Evolutionary conservation across 202 grass and related monocot species (phyloP).

Genomic region (Digitaria exilis): DNA sequence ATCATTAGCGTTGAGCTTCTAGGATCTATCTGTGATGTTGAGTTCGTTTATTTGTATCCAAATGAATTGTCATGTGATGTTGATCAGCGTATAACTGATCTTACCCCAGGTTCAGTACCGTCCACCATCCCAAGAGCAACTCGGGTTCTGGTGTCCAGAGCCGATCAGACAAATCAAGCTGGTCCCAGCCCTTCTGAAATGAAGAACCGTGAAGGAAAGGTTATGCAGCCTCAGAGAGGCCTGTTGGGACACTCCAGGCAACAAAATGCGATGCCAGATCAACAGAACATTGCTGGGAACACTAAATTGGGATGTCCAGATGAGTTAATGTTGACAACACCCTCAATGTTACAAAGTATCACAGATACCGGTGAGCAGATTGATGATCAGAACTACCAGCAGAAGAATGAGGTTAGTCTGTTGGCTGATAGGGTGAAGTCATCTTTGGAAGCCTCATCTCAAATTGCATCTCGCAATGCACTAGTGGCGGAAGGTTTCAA

Average conservation of each 20-base stretch:
- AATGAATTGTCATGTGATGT: slow-evolving; percentile 5
- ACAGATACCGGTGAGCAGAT: slow-evolving; percentile 35
- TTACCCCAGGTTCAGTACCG: slow-evolving; percentile 51
- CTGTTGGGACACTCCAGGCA: slow-evolving; percentile 36
- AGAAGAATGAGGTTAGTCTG: slow-evolving; percentile 42
- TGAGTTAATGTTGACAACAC: slow-evolving; percentile 40
- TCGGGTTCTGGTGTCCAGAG: slow-evolving; percentile 65
- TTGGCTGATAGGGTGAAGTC: slow-evolving; percentile 47
- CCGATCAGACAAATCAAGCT: slow-evolving; percentile 38
- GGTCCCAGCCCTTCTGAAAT: slow-evolving; percentile 43
- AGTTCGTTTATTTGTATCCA: background rate
- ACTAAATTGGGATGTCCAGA: slow-evolving; percentile 39
- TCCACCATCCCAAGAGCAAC: slow-evolving; percentile 59
- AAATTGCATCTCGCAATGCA: slow-evolving; percentile 41
- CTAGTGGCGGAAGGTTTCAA: slow-evolving; percentile 40
- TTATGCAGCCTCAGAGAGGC: slow-evolving; percentile 36
- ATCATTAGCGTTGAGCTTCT: background rate
- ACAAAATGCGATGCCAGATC: slow-evolving; percentile 32
- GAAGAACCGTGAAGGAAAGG: slow-evolving; percentile 27
- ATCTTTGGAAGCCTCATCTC: slow-evolving; percentile 47
- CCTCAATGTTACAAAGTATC: slow-evolving; percentile 39
- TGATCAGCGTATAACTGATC: slow-evolving; percentile 35
- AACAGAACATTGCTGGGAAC: slow-evolving; percentile 29
- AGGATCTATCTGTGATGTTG: background rate
- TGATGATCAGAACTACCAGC: slow-evolving; percentile 36